Evolutionary conservation across 1,139 yeast species (phyloP), one percentile per base, ranked within the genome.

Genomic region (Fermentozyma sake): DNA sequence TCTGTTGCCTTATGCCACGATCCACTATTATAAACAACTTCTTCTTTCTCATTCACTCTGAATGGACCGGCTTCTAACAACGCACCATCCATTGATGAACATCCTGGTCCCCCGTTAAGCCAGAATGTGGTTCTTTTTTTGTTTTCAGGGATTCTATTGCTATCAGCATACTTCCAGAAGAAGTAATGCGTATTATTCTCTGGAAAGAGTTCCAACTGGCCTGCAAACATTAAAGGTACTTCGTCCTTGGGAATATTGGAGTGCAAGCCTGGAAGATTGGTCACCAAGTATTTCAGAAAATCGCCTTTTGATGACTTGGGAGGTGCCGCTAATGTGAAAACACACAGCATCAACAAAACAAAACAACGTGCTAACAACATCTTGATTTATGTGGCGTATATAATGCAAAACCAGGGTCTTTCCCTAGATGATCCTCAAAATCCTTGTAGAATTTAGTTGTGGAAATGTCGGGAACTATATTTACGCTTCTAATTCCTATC

Each of bases 1-100:
- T 89, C 86, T 4, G 84, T 84, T 24, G 74, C 67, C 35, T 80
- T 75, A 51, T 81, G 79, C 98, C 98, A 91, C 2, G 94, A 72
- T 0, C 96, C 96, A 4, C 66, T 51, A 52, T 87, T 87, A 36
- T 59, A 58, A 5, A 68, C 55, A 6, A 71, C 69, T 30, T 72
- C 50, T 2, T 64, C 58, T 7, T 69, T 52, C 0, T 54, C 41
- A 35, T 62, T 55, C 12, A 87, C 67, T 33, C 96, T 63, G 33
- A 87, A 73, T 0, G 98, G 97, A 0, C 99, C 99, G 2, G 79
- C 60, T 52, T 93, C 99, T 75, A 91, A 76, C 38, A 91, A 53
- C 0, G 96, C 96, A 3, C 99, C 99, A 55, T 91, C 98, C 93
- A 91, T 78, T 1, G 96, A 86, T 3, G 96, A 86, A 52, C 99